Evolutionary conservation across 768 basidiomycete species (phyloP), one percentile per base, ranked within the genome.

Genomic region (Fomitopsis pulvina): DNA sequence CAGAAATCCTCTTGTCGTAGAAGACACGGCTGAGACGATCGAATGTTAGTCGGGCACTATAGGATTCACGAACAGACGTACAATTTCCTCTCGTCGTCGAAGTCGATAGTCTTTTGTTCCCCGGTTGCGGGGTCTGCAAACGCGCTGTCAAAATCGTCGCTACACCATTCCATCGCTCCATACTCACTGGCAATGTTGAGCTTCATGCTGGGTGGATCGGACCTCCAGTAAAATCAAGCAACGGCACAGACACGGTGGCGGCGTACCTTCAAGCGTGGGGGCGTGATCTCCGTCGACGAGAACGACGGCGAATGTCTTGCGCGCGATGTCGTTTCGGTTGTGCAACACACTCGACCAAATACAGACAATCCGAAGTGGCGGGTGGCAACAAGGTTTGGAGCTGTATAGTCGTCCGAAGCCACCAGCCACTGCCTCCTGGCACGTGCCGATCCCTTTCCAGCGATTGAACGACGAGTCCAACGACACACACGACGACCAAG

Each of bases 1-100:
- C 92, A 24, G 91, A 64, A 75, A 98, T 92, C 73, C 88, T 88
- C 85, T 95, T 95, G 74, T 96, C 92, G 75, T 86, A 92, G 77
- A 97, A 93, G 76, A 91, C 65, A 69, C 92, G 92, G 74, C 91
- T 94, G 66, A 40, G 1, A 24, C 24, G 25, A 22, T 4, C 6
- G 20, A 22, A 27, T n/a, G 10, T 27, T 12, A 42, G 41, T 24
- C 34, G 14, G 34, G 4, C 6, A 37, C 5, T 4, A 14, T 18
- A 16, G 30, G 32, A 34, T 37, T n/a, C n/a, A n/a, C n/a, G n/a
- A 46, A 38, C 18, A 37, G 16, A 12, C 86, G 64, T 66, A 89
- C 87, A 70, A 86, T 75, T 81, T 77, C 66, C 79, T 85, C 75
- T 95, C 93, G 66, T 95, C 91, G 61, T 95, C 94, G 68, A 94